Percentiles rank a stretch among this genome's conserved stretches.
Evolutionary conservation across 441 rosid genomes (phyloP).

Genomic region (Erodium chrysanthum): DNA sequence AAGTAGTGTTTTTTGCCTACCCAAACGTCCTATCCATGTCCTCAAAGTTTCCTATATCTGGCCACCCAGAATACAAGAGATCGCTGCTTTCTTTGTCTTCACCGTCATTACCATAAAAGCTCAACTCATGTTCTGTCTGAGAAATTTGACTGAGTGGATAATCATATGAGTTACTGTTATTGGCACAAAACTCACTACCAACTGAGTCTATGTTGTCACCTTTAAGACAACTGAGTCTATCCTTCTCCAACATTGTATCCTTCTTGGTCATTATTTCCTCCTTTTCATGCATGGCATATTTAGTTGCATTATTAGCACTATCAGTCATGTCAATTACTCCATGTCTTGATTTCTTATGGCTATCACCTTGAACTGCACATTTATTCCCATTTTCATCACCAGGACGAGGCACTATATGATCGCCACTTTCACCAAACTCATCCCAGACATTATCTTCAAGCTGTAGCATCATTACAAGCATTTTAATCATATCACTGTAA

Average conservation of each 20-base stretch:
- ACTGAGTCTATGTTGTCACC: conserved; percentile 24
- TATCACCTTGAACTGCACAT: conserved; percentile 28
- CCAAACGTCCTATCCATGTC: conserved; percentile 85
- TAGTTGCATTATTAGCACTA: conserved; percentile 27
- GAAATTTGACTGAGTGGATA: conserved; percentile 45
- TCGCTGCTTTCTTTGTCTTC: conserved; percentile 52
- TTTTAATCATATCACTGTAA: conserved; percentile 15
- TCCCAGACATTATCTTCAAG: conserved; percentile 46
- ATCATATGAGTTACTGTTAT: conserved; percentile 26
- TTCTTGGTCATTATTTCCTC: conserved; percentile 30
- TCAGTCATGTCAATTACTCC: conserved; percentile 30
- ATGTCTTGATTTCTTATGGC: conserved; percentile 37
- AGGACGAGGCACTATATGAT: conserved; percentile 66
- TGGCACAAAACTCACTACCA: conserved; percentile 32
- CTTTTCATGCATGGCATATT: conserved; percentile 23
- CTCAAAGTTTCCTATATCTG: conserved; percentile 76
- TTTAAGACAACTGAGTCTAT: conserved; percentile 25
- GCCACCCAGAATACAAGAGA: conserved; percentile 66
- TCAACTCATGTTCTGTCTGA: conserved; percentile 40
- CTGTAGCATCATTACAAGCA: conserved; percentile 36
- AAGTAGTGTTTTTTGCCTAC: conserved; percentile 26
- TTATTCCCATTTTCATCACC: conserved; percentile 27
- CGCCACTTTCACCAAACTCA: conserved; percentile 43
- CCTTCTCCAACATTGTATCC: conserved; percentile 20
- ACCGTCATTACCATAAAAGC: conserved; percentile 39